A percentile compares a stretch with the other conserved stretches of the same genome.
phyloP scores from a whole-genome alignment of 805 yeast species.

The Wickerhamiella siamensis region DNA sequence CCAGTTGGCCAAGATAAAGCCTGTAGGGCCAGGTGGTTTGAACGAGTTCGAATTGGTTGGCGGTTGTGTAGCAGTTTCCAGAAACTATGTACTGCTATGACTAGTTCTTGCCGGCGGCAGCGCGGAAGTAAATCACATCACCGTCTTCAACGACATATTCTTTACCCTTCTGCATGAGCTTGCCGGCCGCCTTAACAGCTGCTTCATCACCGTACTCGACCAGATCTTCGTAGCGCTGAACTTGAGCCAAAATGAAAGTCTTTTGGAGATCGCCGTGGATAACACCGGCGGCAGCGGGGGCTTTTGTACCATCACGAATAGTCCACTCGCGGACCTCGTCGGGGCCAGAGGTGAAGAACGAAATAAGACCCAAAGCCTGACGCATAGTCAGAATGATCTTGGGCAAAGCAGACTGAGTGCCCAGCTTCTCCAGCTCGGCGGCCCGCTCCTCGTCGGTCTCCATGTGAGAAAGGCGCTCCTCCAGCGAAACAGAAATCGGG shows the following conservation, averaged over 20 bases:
- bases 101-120: slow-evolving; percentile 79
- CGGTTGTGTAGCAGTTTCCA: too few species aligned
- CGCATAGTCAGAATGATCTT: slow-evolving; percentile 78
- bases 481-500: slow-evolving; percentile 85
- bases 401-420: slow-evolving; percentile 71
- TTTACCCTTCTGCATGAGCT: slow-evolving; percentile 82
- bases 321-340: slow-evolving; percentile 85
- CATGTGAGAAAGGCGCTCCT: slow-evolving; percentile 82
- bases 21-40: background rate
- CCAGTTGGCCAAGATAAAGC: background rate
- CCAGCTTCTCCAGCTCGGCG: slow-evolving; percentile 59
- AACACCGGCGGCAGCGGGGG: slow-evolving; percentile 82
- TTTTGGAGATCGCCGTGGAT: slow-evolving; percentile 82
- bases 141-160: slow-evolving; percentile 92
- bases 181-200: slow-evolving; percentile 75
- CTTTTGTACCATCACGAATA: slow-evolving; percentile 55
- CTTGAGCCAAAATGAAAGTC: slow-evolving; percentile 88
- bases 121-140: slow-evolving; percentile 80
- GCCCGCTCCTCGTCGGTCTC: slow-evolving; percentile 69
- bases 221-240: slow-evolving; percentile 73
- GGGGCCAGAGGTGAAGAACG: slow-evolving; percentile 73
- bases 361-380: slow-evolving; percentile 50
- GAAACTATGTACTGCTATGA: too few species aligned
- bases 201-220: slow-evolving; percentile 67
- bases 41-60: slow-evolving; percentile 1